Evolutionary conservation across 2,329 filamentous ascomycete species (phyloP).

Genomic region (Orbilia blumenaviensis): DNA sequence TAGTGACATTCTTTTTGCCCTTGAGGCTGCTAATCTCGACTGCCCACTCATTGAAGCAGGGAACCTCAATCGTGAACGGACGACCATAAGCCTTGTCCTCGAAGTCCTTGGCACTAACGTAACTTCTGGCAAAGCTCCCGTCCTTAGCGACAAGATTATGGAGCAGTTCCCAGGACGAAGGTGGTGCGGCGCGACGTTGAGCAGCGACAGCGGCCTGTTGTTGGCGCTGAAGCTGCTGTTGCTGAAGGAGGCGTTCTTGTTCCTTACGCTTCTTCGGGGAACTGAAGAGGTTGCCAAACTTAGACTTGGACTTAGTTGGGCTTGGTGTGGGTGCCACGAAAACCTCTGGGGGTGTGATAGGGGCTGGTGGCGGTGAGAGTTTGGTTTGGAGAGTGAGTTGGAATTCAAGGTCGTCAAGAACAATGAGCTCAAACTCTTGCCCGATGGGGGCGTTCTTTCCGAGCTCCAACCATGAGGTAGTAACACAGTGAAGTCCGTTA

Average conservation of each 20-base stretch:
- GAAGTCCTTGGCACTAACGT: conserved; percentile 92
- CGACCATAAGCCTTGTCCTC: conserved; percentile 88
- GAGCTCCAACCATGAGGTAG: conserved; percentile 92
- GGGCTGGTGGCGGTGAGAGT: conserved; percentile 78
- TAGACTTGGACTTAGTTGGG: conserved; percentile 73
- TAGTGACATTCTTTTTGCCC: conserved; percentile 82
- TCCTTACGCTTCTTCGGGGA: conserved; percentile 98
- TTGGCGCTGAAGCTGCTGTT: conserved; percentile 71
- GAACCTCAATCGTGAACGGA: conserved; percentile 85
- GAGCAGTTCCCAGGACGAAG: conserved; percentile 84
- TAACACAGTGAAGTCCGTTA: conserved; percentile 97
- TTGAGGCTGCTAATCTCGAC: conserved; percentile 90
- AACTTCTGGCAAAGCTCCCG: conserved; percentile 92
- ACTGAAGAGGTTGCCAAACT: conserved; percentile 90
- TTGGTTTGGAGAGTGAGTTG: conserved; percentile 97
- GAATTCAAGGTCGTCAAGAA: conserved; percentile 97
- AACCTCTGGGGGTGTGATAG: conserved; percentile 57
- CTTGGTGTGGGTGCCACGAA: conserved; percentile 64
- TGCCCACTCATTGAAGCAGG: conserved; percentile 99
- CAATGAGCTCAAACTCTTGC: conserved; percentile 66
- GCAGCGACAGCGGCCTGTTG: conserved; percentile 67
- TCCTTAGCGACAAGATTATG: conserved; percentile 87
- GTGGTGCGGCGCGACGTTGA: conserved; percentile 70
- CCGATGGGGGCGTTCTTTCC: conserved; percentile 89
- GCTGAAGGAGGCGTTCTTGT: conserved; percentile 85